phyloP scores from a whole-genome alignment of 108 stramenopile species.

The Nannochloropsis gaditana region DNA sequence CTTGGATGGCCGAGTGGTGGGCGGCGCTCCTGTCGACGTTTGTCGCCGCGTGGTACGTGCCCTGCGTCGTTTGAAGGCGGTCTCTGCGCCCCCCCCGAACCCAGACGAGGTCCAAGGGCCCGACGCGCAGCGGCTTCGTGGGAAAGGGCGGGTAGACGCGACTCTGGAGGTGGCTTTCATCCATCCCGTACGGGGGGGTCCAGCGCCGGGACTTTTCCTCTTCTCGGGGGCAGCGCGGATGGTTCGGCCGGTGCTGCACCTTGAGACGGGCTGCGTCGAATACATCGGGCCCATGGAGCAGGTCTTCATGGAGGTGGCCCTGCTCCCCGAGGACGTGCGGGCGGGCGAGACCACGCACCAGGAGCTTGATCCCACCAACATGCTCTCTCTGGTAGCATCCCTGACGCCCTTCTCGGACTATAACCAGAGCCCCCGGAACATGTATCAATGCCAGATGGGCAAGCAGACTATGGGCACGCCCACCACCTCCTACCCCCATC shows the following conservation, averaged over 20 bases:
- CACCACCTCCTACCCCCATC: slow-evolving; percentile 72
- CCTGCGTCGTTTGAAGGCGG: slow-evolving; percentile 49
- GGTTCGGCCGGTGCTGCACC: slow-evolving; percentile 83
- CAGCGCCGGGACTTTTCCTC: slow-evolving; percentile 87
- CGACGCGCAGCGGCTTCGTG: neutral
- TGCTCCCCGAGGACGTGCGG: slow-evolving; percentile 80
- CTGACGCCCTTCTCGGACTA: slow-evolving; percentile 95
- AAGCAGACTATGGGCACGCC: slow-evolving; percentile 99
- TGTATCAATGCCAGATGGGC: slow-evolving; percentile 99
- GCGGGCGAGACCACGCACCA: slow-evolving; percentile 81
- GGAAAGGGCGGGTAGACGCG: slow-evolving; percentile 30
- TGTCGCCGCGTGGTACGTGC: slow-evolving; percentile 29
- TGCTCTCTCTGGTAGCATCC: slow-evolving; percentile 92
- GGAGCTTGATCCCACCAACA: slow-evolving; percentile 90
- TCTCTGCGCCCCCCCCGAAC: slow-evolving; percentile 10
- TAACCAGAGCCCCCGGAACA: slow-evolving; percentile 94
- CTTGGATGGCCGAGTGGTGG: slow-evolving; percentile 51
- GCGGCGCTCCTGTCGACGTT: slow-evolving; percentile 28
- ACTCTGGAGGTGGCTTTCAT: slow-evolving; percentile 53
- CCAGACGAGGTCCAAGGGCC: neutral
- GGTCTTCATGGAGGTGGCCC: slow-evolving; percentile 85
- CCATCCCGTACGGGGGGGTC: slow-evolving; percentile 51
- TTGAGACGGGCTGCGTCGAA: slow-evolving; percentile 69
- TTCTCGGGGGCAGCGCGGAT: slow-evolving; percentile 71
- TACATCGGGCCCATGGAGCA: slow-evolving; percentile 95